A percentile compares a stretch with the other conserved stretches of the same genome.
phyloP scores from a whole-genome alignment of 495 filamentous ascomycete genomes.

The Annulohypoxylon moriforme region DNA sequence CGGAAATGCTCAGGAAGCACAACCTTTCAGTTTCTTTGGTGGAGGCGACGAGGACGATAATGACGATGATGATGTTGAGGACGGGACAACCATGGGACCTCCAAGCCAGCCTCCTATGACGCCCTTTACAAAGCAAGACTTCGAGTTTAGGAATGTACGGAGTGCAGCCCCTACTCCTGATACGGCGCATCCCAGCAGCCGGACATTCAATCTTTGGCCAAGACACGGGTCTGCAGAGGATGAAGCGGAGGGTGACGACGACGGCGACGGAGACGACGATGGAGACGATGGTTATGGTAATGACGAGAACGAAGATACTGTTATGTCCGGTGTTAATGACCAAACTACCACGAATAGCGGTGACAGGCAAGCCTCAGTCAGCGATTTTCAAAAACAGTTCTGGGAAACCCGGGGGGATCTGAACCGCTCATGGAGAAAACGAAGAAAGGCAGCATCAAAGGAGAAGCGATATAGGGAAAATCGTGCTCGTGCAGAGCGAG shows the following conservation, averaged over 20 bases:
- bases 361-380: constrained; percentile 50
- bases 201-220: constrained; percentile 65
- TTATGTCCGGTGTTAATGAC: constrained; percentile 47
- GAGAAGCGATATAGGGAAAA: constrained; percentile 89
- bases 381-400: constrained; percentile 89
- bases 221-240: constrained; percentile 49
- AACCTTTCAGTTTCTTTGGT: constrained; percentile 64
- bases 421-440: constrained; percentile 90
- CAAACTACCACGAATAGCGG: constrained; percentile 11
- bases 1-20: constrained; percentile 33
- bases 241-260: constrained; percentile 43
- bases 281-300: constrained; percentile 44
- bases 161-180: constrained; percentile 96
- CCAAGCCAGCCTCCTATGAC: constrained; percentile 71
- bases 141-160: constrained; percentile 75
- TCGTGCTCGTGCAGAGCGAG: constrained; percentile 65
- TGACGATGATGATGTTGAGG: constrained; percentile 59
- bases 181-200: constrained; percentile 77
- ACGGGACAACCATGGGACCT: constrained; percentile 33
- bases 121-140: constrained; percentile 80
- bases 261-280: constrained; percentile 50
- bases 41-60: constrained; percentile 58
- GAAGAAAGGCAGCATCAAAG: constrained; percentile 83
- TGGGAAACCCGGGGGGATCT: constrained; percentile 90
- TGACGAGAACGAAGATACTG: constrained; percentile 53